Evolutionary conservation across 2,329 filamentous ascomycete species (phyloP), one percentile per base, ranked within the genome.

Genomic region (Claviceps quebecensis): DNA sequence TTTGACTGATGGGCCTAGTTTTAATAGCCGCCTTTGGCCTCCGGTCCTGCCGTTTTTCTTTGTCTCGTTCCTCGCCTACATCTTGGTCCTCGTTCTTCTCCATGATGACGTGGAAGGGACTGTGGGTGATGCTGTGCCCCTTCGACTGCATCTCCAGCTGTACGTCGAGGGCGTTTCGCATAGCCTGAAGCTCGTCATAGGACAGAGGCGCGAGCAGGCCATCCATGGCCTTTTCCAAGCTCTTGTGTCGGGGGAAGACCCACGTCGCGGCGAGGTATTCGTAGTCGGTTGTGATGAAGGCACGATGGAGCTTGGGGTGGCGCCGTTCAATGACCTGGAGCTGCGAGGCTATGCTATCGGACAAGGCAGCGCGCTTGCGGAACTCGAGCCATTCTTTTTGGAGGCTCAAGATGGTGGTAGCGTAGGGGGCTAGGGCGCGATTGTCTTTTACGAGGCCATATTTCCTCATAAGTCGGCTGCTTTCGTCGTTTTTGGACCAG

Each of bases 341-440:
- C 55, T 69, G 63, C 14, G 59, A 62, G n/a, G 70, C 69, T 7
- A 73, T 67, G 3, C 70, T 66, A 2, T 56, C 58, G 2, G 74
- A 77, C 75, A 74, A 80, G 1, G 70, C 67, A 17, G 69, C 66
- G 59, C 71, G 63, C 56, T 68, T 67, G 52, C 74, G 70, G 41
- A 77, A 63, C 49, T 75, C 69, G 43, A 74, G 64, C 64, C 75
- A 78, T 50, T 74, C 69, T 50, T 68, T 69, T 55, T 72, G 70
- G 26, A 80, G 67, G 26, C 69, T 61, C 49, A 75, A 67, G 9
- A 81, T 63, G 4, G 77, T 74, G 45, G 56, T 52, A n/a, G 58
- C 59, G 46, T 66, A 60, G 3, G 67, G 59, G 23, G 59, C 55
- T 16, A 69, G 55, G 45, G 61, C 52, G 34, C 62, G 67, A 39